Conservation (phyloP, 2,329 filamentous ascomycete species). For the Colletotrichum falcatum region DNA sequence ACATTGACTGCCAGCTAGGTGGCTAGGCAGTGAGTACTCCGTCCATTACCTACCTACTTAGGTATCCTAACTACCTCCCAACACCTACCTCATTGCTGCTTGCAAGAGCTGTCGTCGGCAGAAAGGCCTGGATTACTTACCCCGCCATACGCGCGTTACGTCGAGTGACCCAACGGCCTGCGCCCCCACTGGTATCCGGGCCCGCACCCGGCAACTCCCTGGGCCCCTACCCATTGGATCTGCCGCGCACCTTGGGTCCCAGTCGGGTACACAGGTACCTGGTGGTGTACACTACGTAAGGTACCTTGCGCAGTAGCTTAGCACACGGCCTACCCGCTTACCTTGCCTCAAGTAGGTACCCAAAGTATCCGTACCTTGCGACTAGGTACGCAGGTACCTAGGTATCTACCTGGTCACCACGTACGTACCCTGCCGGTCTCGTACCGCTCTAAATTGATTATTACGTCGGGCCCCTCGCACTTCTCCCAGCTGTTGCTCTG, state of each 20-base stretch:
- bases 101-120: slow-evolving; percentile 20
- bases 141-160: slow-evolving; percentile 40
- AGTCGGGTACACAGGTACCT: slow-evolving; percentile 1
- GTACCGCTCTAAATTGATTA: slow-evolving; percentile 36
- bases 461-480: slow-evolving; percentile 30
- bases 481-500: slow-evolving; percentile 32
- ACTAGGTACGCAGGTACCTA: no score
- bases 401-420: no score
- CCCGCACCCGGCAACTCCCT: slow-evolving; percentile 18
- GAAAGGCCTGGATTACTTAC: slow-evolving; percentile 26
- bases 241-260: slow-evolving; percentile 29
- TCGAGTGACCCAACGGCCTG: slow-evolving; percentile 28
- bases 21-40: no score
- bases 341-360: neutral
- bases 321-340: neutral
- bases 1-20: slow-evolving; percentile 30
- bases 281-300: neutral
- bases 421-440: slow-evolving; percentile 1
- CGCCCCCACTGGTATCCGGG: slow-evolving; percentile 28
- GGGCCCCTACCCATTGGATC: slow-evolving; percentile 29
- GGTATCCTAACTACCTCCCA: no score
- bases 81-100: neutral
- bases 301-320: neutral
- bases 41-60: neutral
- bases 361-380: neutral